Base-by-base conservation (phyloP, 78 protist species). In the Dictyostelium capitatum region DNA sequence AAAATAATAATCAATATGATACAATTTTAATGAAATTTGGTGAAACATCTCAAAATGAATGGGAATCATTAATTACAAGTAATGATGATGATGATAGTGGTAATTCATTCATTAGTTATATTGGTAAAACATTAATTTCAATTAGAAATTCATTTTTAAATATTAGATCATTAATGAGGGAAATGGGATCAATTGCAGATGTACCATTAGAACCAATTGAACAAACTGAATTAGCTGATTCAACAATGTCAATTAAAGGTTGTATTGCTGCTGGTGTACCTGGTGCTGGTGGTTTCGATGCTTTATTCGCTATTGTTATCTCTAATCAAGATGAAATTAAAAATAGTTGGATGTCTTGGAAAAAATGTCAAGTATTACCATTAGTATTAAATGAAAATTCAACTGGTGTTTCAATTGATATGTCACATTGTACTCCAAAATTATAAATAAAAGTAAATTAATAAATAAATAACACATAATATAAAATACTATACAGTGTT, bases 251-350 rank as follows among this genome's bases (percentile, higher is more conserved):
- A 6, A 51, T 82, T 12, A 73, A 83, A 3, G 97, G 96, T 12
- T 89, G 91, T 59, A 51, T 96, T 1, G 89, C 89, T 3, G 95
- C 91, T 2, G 96, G 97, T 81, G 97, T 95, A 12, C 98, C 98
- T 1, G 98, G 98, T 25, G 96, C 94, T 28, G 98, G 98, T 51
- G 98, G 98, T 46, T 97, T 69, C 37, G 98, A 97, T 43, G 98
- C 98, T 30, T 72, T 97, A 41, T 96, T 96, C 73, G 95, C 97
- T 6, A 79, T 96, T 6, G 37, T 70, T 30, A 82, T 96, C n/a
- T 43, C 56, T 46, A 73, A 73, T 46, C 73, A 72, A 11, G 67
- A 69, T n/a, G 17, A 14, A 32, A 41, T 92, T 47, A 85, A 83
- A 46, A 23, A 53, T n/a, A 14, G 32, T 20, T 92, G 96, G 96